phyloP scores from a whole-genome alignment of 768 basidiomycete species.

The Termitomyces sp. region DNA sequence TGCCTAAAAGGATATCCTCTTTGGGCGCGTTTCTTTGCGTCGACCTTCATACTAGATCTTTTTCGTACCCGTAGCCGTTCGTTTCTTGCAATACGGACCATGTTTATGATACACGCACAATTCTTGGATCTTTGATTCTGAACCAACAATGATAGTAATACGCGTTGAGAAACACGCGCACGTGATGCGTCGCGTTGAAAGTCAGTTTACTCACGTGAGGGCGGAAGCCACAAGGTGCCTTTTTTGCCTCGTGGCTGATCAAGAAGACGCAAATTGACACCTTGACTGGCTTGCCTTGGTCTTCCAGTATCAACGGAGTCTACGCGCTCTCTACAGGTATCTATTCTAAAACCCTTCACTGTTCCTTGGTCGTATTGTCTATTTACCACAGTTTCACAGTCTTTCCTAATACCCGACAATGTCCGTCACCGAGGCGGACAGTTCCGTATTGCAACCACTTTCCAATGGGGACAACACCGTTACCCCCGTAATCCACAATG shows the following conservation, averaged over 20 bases:
- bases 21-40: background rate
- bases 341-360: conserved; percentile 1
- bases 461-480: conserved; percentile 8
- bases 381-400: conserved; percentile 9
- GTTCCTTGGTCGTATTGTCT: conserved; percentile 8
- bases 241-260: conserved; percentile 8
- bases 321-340: conserved; percentile 10
- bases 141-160: no score
- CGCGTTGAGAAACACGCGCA: conserved; percentile 15
- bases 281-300: background rate
- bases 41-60: background rate
- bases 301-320: background rate
- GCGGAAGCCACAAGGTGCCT: conserved; percentile 1
- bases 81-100: background rate
- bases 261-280: conserved; percentile 9
- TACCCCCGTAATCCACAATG: background rate
- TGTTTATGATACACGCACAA: background rate
- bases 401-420: conserved; percentile 18
- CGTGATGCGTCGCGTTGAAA: conserved; percentile 16
- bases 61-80: background rate
- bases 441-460: conserved; percentile 5
- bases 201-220: conserved; percentile 10
- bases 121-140: no score
- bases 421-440: conserved; percentile 16
- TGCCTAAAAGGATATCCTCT: conserved; percentile 23